Evolutionary conservation across 441 rosid genomes (phyloP), one percentile per base, ranked within the genome.

Genomic region (Pelargonium cotyledonis): DNA sequence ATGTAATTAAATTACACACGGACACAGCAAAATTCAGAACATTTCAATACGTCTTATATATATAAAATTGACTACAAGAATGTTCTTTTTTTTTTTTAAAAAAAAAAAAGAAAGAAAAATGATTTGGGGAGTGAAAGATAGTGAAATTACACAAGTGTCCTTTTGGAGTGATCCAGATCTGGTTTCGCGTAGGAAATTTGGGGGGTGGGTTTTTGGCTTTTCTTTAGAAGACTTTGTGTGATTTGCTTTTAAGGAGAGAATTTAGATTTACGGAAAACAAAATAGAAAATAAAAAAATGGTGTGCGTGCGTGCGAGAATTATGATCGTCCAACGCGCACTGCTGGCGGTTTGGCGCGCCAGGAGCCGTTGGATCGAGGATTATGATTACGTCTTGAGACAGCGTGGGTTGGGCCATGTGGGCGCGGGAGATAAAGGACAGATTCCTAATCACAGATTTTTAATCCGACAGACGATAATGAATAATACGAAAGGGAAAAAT

Each of bases 111-210:
- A n/a, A n/a, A n/a, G n/a, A n/a, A n/a, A n/a, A n/a, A n/a, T n/a
- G n/a, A n/a, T n/a, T n/a, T n/a, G n/a, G n/a, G n/a, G n/a, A n/a
- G n/a, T n/a, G n/a, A n/a, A n/a, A 26, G 2, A 26, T 26, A 26
- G 31, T 26, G 72, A 1, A 77, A 73, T 80, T 81, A 88, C 92
- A 53, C 63, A 65, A 75, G 70, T 79, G 71, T 49, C 89, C 88
- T 77, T 73, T 62, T 44, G 64, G 58, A 16, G 11, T 60, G 80
- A 80, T 77, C 79, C 68, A 62, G 78, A 77, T 71, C 77, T 63
- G 60, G 73, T 23, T 35, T 70, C 69, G 70, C 64, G 71, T 63
- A 55, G 67, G 47, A 68, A 72, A 67, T 57, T 26, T 26, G 1
- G 31, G 72, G 70, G 29, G 41, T 6, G 5, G 72, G 51, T 11